phyloP scores from a whole-genome alignment of 176 grass and related monocot genomes.

The Zoysia japonica region DNA sequence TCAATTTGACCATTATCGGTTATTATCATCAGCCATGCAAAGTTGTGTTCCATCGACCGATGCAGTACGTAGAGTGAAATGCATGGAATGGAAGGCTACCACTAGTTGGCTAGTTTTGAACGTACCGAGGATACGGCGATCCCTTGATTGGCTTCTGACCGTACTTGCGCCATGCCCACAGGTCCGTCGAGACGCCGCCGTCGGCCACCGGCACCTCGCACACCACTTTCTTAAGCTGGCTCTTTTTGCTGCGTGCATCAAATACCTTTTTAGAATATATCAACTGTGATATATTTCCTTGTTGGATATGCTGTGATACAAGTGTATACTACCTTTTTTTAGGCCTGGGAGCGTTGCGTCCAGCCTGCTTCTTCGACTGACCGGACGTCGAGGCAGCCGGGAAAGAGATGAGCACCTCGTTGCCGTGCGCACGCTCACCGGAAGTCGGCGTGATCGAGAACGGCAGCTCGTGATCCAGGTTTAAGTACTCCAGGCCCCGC shows the following conservation, averaged over 20 bases:
- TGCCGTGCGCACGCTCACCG: not conserved
- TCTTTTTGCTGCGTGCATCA: conserved; percentile 62
- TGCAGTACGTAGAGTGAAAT: too few species aligned
- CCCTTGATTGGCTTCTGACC: conserved; percentile 99
- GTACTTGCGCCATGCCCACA: conserved; percentile 98
- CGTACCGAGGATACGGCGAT: conserved; percentile 77
- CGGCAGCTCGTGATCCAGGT: conserved; percentile 30
- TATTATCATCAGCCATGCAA: too few species aligned
- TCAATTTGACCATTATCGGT: too few species aligned
- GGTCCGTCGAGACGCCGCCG: conserved; percentile 56
- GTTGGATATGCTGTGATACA: too few species aligned
- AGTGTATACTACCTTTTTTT: conserved; percentile 38
- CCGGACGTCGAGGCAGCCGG: conserved; percentile 34
- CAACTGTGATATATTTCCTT: too few species aligned
- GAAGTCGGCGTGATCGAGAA: conserved; percentile 39
- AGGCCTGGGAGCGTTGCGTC: conserved; percentile 36
- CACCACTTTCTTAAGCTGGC: conserved; percentile 78
- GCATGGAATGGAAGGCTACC: too few species aligned
- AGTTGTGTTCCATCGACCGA: too few species aligned
- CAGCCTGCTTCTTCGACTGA: conserved; percentile 16
- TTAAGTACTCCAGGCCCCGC: conserved; percentile 38
- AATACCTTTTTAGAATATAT: not conserved
- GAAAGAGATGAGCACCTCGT: conserved; percentile 33
- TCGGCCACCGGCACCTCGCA: conserved; percentile 63
- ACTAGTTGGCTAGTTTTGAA: not conserved